phyloP scores from a whole-genome alignment of 1,284 basidiomycete species.

The Meira miltonrushii region DNA sequence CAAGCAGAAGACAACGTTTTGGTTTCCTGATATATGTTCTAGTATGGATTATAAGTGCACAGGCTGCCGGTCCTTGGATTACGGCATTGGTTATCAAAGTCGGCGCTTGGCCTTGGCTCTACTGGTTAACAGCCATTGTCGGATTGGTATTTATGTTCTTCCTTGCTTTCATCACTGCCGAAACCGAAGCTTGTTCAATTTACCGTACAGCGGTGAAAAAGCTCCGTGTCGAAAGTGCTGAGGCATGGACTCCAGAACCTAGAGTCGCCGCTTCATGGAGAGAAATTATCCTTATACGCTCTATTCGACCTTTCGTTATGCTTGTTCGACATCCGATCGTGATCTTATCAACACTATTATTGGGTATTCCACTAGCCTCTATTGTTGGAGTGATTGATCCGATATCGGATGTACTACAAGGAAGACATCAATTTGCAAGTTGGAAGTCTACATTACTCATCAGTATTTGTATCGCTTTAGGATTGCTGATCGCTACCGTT shows the following conservation, averaged over 20 bases:
- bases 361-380: conserved; percentile 17
- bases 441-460: neutral
- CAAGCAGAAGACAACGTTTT: conserved; percentile 19
- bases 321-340: conserved; percentile 20
- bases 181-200: neutral
- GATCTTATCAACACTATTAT: conserved; percentile 10
- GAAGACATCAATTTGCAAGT: conserved; percentile 3
- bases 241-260: neutral
- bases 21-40: conserved; percentile 17
- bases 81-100: conserved; percentile 18
- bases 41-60: conserved; percentile 15
- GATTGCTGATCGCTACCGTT: conserved; percentile 15
- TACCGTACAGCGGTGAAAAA: neutral
- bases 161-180: neutral
- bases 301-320: conserved; percentile 17
- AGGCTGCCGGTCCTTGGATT: conserved; percentile 33
- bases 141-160: conserved; percentile 12
- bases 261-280: conserved; percentile 6
- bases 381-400: conserved; percentile 19
- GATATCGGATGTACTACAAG: neutral
- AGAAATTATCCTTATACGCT: conserved; percentile 18
- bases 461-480: conserved; percentile 17
- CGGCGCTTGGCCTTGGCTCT: conserved; percentile 27
- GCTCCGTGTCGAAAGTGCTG: neutral
- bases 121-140: conserved; percentile 27